Evolutionary conservation across 179 eudicot genomes (phyloP), one percentile per base, ranked within the genome.

Genomic region (Silene coronaria): DNA sequence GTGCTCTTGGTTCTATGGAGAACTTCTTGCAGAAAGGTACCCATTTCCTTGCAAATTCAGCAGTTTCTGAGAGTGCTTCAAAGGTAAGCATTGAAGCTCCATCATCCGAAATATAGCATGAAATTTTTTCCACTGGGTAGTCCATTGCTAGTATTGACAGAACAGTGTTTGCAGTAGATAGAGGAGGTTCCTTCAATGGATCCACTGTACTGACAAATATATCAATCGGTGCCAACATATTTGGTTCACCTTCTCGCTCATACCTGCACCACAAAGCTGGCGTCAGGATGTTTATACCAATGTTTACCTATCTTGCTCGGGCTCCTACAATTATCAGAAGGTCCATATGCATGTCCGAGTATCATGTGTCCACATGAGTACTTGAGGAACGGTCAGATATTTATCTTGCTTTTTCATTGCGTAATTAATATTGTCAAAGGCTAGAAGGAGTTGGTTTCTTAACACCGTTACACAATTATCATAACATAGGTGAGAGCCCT

Each of bases 21-120:
- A 89, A 93, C 71, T 93, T 93, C 91, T 91, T 93, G 77, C 98
- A 93, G 82, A 93, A 93, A 17, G 98, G 98, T 11, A 91, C 98
- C 98, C 98, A 93, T 85, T 93, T 91, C 72, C 95, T 77, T 27
- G 98, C 93, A 79, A 93, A 93, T 73, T 93, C 98, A 36, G 98
- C 95, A 2, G 98, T 93, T 81, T 93, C 95, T 10, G 98, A 93
- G 65, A 93, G 90, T 13, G 96, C 86, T 84, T 93, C 98, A 72
- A 93, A 93, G 77, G 93, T 85, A 72, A 89, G 89, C 96, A 93
- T 88, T 30, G 97, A 87, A 81, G 98, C 98, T 69, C 98, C 98
- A 76, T 93, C 98, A 72, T 93, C 98, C 51, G 98, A 93, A 57
- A 93, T 80, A 80, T 93, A 93, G 90, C 98, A 93, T 17, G 98